These are phyloP conservation scores for Solanum ossicruentum DNA, from an alignment of 257 asterid genomes.

Conservation along the genomic window DNA sequence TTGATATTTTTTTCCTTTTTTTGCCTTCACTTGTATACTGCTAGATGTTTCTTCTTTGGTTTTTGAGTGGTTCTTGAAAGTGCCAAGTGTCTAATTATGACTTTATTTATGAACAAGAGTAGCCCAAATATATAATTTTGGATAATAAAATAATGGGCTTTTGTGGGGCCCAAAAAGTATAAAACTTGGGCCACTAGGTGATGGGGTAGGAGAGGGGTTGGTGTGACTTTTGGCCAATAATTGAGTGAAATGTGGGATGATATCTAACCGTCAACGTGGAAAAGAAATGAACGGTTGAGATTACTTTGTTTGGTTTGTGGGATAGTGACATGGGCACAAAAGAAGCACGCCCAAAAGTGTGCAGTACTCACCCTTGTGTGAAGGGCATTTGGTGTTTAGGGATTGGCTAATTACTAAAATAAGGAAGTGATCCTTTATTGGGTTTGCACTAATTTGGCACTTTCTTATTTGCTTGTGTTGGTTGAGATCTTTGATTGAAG, in stretches of 20 bases:
- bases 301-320: background rate
- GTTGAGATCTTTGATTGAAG: background rate
- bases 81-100: constrained; percentile 11
- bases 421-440: background rate
- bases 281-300: background rate
- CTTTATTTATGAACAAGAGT: background rate
- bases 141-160: background rate
- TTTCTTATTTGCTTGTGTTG: background rate
- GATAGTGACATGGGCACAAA: background rate
- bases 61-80: background rate
- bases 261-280: constrained; percentile 23
- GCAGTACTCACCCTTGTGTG: background rate
- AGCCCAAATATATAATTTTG: background rate
- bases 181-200: constrained; percentile 37
- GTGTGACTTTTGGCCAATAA: constrained; percentile 22
- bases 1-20: background rate
- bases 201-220: constrained; percentile 21
- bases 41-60: constrained; percentile 5
- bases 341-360: background rate
- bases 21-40: background rate
- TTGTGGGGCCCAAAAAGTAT: constrained; percentile 23
- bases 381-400: background rate
- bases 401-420: background rate
- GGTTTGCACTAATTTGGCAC: background rate
- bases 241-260: constrained; percentile 12